phyloP scores from a whole-genome alignment of 148 eudicot species.

The Fagopyrum tataricum region DNA sequence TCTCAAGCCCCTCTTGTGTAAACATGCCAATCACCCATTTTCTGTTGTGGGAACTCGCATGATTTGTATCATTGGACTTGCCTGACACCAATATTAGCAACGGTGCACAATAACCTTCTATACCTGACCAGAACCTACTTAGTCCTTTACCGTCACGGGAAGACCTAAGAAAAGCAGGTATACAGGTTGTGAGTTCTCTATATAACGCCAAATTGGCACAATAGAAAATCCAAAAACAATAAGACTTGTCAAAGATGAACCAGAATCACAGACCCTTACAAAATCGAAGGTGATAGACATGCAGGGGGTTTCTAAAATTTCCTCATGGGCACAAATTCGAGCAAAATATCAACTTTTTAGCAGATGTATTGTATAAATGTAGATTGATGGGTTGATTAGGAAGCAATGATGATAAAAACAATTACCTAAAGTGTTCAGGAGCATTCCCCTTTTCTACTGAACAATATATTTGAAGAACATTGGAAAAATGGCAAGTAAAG shows the following conservation, averaged over 20 bases:
- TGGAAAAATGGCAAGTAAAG: neutral
- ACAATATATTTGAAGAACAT: neutral
- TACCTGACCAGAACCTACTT: constrained; percentile 85
- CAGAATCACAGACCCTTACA: neutral
- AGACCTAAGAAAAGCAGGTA: constrained; percentile 41
- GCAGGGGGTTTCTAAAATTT: neutral
- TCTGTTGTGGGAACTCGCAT: constrained; percentile 27
- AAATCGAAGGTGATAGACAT: neutral
- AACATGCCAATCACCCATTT: constrained; percentile 77
- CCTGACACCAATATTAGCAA: constrained; percentile 59
- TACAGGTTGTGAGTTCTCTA: neutral
- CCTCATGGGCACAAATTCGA: neutral
- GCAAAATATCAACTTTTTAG: neutral
- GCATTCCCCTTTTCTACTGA: neutral
- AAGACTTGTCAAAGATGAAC: neutral
- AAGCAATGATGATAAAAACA: neutral
- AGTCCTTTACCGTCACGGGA: constrained; percentile 81
- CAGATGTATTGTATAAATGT: neutral
- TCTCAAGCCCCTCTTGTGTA: constrained; percentile 72
- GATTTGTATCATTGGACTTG: constrained; percentile 26
- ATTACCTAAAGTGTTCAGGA: neutral
- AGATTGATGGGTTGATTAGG: neutral
- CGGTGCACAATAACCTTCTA: constrained; percentile 88
- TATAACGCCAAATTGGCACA: neutral
- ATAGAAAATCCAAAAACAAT: neutral